phyloP scores from a whole-genome alignment of 2,329 filamentous ascomycete genomes.

The Bipolaris bicolor region DNA sequence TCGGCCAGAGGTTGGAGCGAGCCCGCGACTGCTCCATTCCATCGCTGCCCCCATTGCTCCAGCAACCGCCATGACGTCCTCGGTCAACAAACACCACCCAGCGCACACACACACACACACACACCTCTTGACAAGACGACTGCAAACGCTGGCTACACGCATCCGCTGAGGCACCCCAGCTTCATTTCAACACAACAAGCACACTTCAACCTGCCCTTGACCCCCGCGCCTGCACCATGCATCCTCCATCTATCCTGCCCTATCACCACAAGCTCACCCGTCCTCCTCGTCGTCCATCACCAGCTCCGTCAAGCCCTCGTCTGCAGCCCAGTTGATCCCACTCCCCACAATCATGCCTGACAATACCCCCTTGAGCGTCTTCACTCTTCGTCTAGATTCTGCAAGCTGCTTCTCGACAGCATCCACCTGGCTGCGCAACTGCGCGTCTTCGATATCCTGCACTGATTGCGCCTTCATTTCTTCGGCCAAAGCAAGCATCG shows the following conservation, averaged over 20 bases:
- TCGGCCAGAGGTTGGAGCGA: neutral
- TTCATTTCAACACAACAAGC: no score
- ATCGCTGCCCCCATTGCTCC: conserved; percentile 12
- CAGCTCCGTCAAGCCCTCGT: conserved; percentile 70
- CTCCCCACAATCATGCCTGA: conserved; percentile 80
- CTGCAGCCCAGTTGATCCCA: conserved; percentile 79
- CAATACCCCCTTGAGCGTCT: conserved; percentile 77
- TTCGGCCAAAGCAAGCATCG: conserved; percentile 68
- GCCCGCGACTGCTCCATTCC: conserved; percentile 1
- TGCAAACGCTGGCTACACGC: neutral
- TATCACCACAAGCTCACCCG: conserved; percentile 17
- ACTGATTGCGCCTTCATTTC: conserved; percentile 61
- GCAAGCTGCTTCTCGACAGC: conserved; percentile 65
- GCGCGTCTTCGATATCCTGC: conserved; percentile 61
- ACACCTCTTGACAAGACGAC: neutral
- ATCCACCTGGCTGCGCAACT: conserved; percentile 62
- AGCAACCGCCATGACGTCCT: conserved; percentile 16
- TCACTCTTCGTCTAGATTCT: conserved; percentile 70
- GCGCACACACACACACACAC: neutral
- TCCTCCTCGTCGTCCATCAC: conserved; percentile 71
- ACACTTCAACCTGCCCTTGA: neutral
- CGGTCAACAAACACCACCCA: conserved; percentile 18
- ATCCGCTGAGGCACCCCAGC: neutral
- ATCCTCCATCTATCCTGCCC: neutral
- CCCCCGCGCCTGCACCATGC: neutral